Percentiles rank a stretch among this genome's conserved stretches.
Evolutionary conservation across 139 green algal species (phyloP).

Genomic region (Volvox africanus): DNA sequence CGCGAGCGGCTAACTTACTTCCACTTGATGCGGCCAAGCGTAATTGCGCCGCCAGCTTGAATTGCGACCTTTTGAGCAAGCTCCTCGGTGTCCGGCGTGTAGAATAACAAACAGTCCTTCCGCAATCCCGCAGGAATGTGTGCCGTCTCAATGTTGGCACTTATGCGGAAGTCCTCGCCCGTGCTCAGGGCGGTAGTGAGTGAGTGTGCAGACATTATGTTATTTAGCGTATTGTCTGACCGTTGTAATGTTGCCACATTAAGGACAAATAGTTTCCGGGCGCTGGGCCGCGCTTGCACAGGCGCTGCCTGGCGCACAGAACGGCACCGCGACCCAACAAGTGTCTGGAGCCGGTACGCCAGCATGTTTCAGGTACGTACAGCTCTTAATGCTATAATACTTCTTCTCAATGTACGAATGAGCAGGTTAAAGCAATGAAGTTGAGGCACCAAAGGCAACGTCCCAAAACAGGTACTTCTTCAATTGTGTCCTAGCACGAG

Average conservation of each 20-base stretch:
- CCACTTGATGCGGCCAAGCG: constrained; percentile 79
- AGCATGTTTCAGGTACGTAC: constrained; percentile 2
- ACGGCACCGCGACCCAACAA: constrained; percentile 15
- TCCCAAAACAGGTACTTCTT: too few species aligned
- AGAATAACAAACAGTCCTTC: constrained; percentile 94
- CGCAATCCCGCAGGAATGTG: constrained; percentile 53
- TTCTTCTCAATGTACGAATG: neutral
- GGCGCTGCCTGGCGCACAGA: constrained; percentile 3
- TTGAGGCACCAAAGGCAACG: too few species aligned
- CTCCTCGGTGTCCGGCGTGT: constrained; percentile 84
- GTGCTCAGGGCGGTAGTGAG: constrained; percentile 20
- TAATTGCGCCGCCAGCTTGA: constrained; percentile 54
- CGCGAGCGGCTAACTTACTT: constrained; percentile 2
- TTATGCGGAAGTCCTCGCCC: constrained; percentile 56
- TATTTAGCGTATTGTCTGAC: constrained; percentile 39
- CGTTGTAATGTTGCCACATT: constrained; percentile 35
- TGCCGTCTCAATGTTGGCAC: constrained; percentile 35
- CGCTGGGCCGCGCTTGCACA: neutral
- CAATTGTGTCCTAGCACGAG: too few species aligned
- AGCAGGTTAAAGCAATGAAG: neutral
- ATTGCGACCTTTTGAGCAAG: constrained; percentile 85
- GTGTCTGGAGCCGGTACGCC: neutral
- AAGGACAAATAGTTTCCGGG: constrained; percentile 21
- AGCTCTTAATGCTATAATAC: neutral
- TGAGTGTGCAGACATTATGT: constrained; percentile 28